These are phyloP conservation scores for Solanum chmielewskii DNA, from an alignment of 257 asterid genomes.

Conservation along the genomic window DNA sequence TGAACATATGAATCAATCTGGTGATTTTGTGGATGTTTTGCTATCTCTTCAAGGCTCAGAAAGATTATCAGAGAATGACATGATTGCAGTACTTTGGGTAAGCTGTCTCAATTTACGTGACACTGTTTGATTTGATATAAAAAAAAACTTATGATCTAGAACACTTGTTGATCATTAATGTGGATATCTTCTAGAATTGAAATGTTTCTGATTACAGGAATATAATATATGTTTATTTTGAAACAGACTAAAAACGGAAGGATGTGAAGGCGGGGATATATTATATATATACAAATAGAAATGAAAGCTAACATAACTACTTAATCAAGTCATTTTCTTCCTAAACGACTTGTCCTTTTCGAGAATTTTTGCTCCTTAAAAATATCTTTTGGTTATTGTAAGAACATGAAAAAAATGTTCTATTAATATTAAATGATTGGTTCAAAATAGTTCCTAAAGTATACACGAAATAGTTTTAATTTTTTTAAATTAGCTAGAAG, in stretches of 20 bases:
- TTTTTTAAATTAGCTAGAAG: not conserved
- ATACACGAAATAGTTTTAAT: not conserved
- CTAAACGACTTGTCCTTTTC: slow-evolving; percentile 20
- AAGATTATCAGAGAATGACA: slow-evolving; percentile 56
- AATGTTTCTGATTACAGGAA: too few relatives aligned
- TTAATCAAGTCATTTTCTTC: not conserved
- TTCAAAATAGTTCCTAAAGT: not conserved
- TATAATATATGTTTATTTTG: not conserved
- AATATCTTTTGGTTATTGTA: not conserved
- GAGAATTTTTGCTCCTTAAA: not conserved
- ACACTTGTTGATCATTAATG: not conserved
- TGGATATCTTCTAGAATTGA: not conserved
- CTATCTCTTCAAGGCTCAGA: slow-evolving; percentile 44
- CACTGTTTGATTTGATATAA: not conserved
- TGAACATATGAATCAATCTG: slow-evolving; percentile 17
- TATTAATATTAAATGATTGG: not conserved
- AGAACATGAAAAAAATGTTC: not conserved
- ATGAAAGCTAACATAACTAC: not conserved
- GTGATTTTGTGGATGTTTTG: slow-evolving; percentile 58
- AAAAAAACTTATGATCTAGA: not conserved
- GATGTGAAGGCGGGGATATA: not conserved
- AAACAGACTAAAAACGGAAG: not conserved
- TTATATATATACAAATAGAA: not conserved
- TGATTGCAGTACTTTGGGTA: slow-evolving; percentile 91
- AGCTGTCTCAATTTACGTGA: not conserved